phyloP scores from a whole-genome alignment of 225 moss, liverwort and hornwort species.

The Climacium dendroides region DNA sequence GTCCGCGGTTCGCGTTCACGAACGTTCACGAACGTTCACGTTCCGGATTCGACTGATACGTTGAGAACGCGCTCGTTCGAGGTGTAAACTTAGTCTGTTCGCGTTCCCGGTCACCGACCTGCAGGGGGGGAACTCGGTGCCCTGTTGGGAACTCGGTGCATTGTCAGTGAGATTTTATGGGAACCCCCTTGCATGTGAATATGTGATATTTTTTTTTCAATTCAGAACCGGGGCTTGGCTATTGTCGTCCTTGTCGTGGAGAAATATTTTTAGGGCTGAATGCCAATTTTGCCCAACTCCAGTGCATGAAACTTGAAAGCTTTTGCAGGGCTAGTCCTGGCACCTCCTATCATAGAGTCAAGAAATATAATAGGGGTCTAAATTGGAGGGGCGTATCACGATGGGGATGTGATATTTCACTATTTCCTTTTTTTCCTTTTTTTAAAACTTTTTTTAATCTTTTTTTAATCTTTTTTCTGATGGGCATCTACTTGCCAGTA shows the following conservation, averaged over 20 bases:
- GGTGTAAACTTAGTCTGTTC: neutral
- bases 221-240: neutral
- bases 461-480: neutral
- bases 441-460: too few relatives aligned
- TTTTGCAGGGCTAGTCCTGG: neutral
- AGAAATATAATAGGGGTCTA: neutral
- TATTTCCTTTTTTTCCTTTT: neutral
- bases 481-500: neutral
- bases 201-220: neutral
- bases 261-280: neutral
- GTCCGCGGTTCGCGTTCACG: neutral
- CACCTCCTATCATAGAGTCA: neutral
- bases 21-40: neutral
- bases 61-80: neutral
- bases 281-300: neutral
- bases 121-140: neutral
- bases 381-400: neutral
- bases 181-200: neutral
- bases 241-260: neutral
- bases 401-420: neutral
- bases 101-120: neutral
- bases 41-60: neutral
- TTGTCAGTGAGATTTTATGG: neutral
- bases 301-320: neutral
- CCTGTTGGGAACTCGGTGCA: neutral